phyloP scores from a whole-genome alignment of 441 rosid genomes.

The Aleurites moluccanus region DNA sequence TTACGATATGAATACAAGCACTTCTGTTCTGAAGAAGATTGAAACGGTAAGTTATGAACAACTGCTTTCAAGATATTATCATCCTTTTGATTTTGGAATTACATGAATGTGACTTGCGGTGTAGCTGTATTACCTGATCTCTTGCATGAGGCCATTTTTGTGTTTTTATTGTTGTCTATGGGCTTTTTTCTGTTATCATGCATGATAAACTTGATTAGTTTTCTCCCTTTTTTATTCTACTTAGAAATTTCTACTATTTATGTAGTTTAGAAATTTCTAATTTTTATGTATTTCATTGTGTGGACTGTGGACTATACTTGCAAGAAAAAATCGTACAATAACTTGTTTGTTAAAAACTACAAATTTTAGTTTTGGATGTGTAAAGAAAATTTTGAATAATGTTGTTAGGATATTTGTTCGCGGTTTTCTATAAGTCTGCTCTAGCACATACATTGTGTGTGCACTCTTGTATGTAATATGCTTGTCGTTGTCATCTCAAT shows the following conservation, averaged over 20 bases:
- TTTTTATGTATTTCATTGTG: background rate
- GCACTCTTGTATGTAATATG: too few relatives aligned
- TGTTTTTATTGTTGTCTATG: too few relatives aligned
- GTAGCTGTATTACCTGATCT: too few relatives aligned
- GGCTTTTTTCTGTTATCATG: too few relatives aligned
- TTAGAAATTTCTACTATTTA: too few relatives aligned
- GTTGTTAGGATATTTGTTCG: background rate
- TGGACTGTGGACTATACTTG: background rate
- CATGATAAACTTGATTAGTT: too few relatives aligned
- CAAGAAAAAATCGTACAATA: background rate
- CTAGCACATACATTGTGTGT: background rate
- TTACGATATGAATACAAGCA: conserved; percentile 73
- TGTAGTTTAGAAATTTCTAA: background rate
- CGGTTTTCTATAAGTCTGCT: background rate
- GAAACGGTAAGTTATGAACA: conserved; percentile 58
- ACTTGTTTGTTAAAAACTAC: background rate
- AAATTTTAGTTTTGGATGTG: too few relatives aligned
- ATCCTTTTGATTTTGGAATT: background rate
- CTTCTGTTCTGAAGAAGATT: conserved; percentile 72
- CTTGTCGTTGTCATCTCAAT: too few relatives aligned
- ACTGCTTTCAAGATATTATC: background rate
- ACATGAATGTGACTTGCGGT: too few relatives aligned
- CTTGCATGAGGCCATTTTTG: too few relatives aligned
- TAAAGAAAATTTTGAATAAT: background rate
- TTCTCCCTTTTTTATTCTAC: too few relatives aligned